phyloP scores from a whole-genome alignment of 192 early-diverging fungal species.

The Mortierella alpina region DNA sequence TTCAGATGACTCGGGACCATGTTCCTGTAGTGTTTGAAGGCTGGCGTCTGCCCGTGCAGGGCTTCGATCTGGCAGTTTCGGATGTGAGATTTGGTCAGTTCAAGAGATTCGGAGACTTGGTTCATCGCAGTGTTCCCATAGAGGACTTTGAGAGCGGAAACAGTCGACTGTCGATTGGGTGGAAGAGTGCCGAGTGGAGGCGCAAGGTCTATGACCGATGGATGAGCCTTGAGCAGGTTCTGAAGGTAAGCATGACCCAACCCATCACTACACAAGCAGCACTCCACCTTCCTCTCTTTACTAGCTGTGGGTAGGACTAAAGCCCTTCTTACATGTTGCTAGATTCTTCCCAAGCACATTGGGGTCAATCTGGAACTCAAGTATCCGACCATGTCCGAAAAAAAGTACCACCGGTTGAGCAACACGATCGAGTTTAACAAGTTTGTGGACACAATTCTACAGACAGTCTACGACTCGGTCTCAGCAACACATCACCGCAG shows the following conservation, averaged over 20 bases:
- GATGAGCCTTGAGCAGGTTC: conserved; percentile 75
- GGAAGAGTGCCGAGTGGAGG: conserved; percentile 34
- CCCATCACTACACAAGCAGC: conserved; percentile 19
- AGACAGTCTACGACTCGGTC: conserved; percentile 85
- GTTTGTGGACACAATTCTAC: conserved; percentile 91
- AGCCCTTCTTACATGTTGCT: conserved; percentile 2
- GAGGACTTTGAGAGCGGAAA: conserved; percentile 24
- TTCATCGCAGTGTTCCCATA: conserved; percentile 1
- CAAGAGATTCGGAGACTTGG: conserved; percentile 32
- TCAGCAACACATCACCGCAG: conserved; percentile 38
- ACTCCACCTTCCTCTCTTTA: background rate
- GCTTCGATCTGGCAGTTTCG: conserved; percentile 62
- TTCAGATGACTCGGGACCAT: conserved; percentile 89
- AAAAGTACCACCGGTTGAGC: conserved; percentile 57
- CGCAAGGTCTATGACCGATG: conserved; percentile 50
- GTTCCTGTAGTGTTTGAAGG: conserved; percentile 87
- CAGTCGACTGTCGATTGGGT: background rate
- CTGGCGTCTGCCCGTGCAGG: conserved; percentile 73
- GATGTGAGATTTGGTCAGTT: conserved; percentile 67
- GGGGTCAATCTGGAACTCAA: conserved; percentile 92
- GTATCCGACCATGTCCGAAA: conserved; percentile 81
- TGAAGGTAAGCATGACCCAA: conserved; percentile 63
- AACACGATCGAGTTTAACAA: conserved; percentile 80
- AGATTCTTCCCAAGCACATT: conserved; percentile 74
- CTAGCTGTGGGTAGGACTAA: background rate